Percentiles rank a stretch among this genome's conserved stretches.
These are phyloP conservation scores for Cladosporium sp. DNA, from an alignment of 2,329 filamentous ascomycete species.

Conservation along the genomic window DNA sequence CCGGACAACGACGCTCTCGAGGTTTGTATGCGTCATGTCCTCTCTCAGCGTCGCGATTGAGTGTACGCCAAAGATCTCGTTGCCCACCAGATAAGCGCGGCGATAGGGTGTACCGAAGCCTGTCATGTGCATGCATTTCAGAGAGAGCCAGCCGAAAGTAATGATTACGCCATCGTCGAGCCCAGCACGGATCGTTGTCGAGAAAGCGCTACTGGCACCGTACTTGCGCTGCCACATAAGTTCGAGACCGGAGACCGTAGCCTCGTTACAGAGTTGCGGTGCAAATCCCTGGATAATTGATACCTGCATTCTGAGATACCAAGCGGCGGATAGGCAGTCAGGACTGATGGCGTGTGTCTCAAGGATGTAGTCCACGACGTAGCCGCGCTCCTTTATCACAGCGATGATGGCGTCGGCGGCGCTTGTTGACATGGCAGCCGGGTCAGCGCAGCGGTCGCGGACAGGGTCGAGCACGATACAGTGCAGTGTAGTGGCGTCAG, in stretches of 20 bases:
- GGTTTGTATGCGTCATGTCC: neutral
- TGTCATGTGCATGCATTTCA: neutral
- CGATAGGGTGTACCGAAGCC: neutral
- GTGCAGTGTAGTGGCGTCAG: slow-evolving; percentile 1
- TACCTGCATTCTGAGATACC: slow-evolving; percentile 15
- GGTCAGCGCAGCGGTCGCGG: slow-evolving; percentile 10
- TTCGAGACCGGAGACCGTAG: slow-evolving; percentile 5
- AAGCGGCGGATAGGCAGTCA: slow-evolving; percentile 4
- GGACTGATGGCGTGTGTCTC: slow-evolving; percentile 6
- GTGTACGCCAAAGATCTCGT: neutral
- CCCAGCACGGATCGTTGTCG: slow-evolving; percentile 5
- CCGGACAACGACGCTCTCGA: neutral
- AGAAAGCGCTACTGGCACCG: slow-evolving; percentile 5
- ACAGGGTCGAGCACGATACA: slow-evolving; percentile 13
- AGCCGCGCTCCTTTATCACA: neutral
- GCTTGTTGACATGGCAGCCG: slow-evolving; percentile 1
- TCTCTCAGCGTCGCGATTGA: neutral
- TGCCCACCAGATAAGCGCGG: neutral
- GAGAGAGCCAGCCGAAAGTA: neutral
- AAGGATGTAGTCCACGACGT: slow-evolving; percentile 13
- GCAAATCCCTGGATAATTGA: neutral
- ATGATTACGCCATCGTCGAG: slow-evolving; percentile 6
- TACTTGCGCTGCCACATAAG: slow-evolving; percentile 12
- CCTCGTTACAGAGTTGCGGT: slow-evolving; percentile 10
- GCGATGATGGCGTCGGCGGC: slow-evolving; percentile 11